Base-by-base conservation (phyloP, 768 basidiomycete genomes). In the Leucocoprinus leucothites region DNA sequence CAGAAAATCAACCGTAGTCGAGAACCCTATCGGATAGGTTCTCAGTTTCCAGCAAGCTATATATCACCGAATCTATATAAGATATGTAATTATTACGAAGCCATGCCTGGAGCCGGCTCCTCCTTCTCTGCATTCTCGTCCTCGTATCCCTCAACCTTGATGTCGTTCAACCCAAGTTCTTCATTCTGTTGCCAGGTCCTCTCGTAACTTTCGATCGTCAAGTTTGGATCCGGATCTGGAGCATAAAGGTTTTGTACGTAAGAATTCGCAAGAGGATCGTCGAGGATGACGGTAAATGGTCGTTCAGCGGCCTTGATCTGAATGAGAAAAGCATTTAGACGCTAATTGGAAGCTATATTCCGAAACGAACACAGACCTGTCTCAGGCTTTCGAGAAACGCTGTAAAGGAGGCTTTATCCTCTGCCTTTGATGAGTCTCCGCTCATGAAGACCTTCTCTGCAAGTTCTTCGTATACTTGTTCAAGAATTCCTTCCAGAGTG, bases 221-320 rank as follows among this genome's bases (percentile, higher is more conserved):
- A 92, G 64, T 94, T 94, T 1, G 96, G 96, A 65, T 98, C 96
- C 0, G 91, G 86, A 65, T 99, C 96, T 3, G 97, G 97, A 0
- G 97, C 96, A 66, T 96, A 98, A n/a, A 95, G 63, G 67, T 94
- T 97, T 68, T 99, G 97, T 43, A 99, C 74, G 65, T 98, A 95
- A 2, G 93, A 95, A 69, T 98, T 98, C 13, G 92, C 87, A 18
- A 98, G 76, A 2, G 97, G 97, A 65, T 98, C 96, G 64, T 98
- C 96, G 9, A 99, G 75, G 67, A 98, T 89, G 57, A 99, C 67
- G 0, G 96, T 98, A 72, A 96, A 99, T 3, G 88, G 86, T 31
- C 75, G 77, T 49, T 86, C 80, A 11, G 82, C 95, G 42, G 76
- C 79, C 71, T 92, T 94, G 59, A 94, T 81, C 89, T 93, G 59